phyloP scores from a whole-genome alignment of 768 basidiomycete species.

The Pisolithus marmoratus region DNA sequence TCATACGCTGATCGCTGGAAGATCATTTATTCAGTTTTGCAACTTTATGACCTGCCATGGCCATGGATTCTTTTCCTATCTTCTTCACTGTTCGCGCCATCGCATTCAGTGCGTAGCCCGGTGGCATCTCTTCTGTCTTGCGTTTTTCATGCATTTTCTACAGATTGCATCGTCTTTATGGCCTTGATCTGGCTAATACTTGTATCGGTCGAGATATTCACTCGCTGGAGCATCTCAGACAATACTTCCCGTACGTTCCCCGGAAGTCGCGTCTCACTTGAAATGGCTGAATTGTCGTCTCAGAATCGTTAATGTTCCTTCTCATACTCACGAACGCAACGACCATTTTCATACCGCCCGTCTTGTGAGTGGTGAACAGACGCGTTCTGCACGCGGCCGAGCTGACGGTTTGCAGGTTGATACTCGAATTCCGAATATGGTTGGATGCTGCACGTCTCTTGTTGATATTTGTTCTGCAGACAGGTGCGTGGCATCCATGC shows the following conservation, averaged over 20 bases:
- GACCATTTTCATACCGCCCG: conserved; percentile 37
- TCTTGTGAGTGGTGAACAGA: conserved; percentile 33
- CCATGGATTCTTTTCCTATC: conserved; percentile 26
- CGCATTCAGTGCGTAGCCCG: conserved; percentile 22
- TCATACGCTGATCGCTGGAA: conserved; percentile 16
- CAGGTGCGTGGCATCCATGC: conserved; percentile 31
- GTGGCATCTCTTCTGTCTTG: neutral
- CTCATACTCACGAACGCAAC: conserved; percentile 37
- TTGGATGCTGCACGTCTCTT: conserved; percentile 47
- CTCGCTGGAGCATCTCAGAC: conserved; percentile 43
- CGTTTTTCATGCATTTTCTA: neutral
- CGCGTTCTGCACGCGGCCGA: conserved; percentile 3
- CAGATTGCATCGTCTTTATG: conserved; percentile 39
- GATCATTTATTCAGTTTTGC: conserved; percentile 2
- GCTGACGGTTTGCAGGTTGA: conserved; percentile 28
- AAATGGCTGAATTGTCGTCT: neutral
- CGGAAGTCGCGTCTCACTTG: neutral
- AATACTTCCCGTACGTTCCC: conserved; percentile 38
- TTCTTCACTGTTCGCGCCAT: conserved; percentile 27
- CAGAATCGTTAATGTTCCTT: conserved; percentile 42
- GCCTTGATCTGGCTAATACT: conserved; percentile 46
- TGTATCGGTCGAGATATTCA: conserved; percentile 40
- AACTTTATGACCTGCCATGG: neutral
- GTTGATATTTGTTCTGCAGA: conserved; percentile 40
- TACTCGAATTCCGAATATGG: conserved; percentile 46